Evolutionary conservation across 768 basidiomycete species (phyloP).

Genomic region (Leucosporidium yakuticum): DNA sequence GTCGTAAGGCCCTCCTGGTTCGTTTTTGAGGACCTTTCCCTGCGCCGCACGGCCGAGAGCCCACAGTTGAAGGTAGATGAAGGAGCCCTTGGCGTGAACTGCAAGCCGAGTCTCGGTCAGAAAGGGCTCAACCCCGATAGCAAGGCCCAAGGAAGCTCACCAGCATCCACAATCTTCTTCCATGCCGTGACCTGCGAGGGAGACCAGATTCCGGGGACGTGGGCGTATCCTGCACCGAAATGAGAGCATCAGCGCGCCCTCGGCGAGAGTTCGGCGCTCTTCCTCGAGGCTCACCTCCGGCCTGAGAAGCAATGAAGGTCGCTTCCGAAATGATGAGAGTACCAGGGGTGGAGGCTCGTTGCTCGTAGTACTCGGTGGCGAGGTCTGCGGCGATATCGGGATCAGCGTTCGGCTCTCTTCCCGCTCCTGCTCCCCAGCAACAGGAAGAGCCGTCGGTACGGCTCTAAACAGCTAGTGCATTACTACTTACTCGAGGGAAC

Average conservation of each 20-base stretch:
- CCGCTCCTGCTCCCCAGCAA: no score
- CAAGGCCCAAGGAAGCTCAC: constrained; percentile 42
- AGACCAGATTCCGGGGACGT: constrained; percentile 62
- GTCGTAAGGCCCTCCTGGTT: neutral
- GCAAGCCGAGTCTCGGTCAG: neutral
- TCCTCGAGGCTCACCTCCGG: constrained; percentile 33
- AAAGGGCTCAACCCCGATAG: neutral
- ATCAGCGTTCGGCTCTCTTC: no score
- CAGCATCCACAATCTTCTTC: constrained; percentile 56
- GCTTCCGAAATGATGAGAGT: constrained; percentile 57
- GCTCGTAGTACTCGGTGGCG: constrained; percentile 35
- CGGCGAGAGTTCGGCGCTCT: no score
- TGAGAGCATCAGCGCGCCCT: no score
- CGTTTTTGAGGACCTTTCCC: constrained; percentile 34
- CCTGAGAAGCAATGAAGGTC: constrained; percentile 39
- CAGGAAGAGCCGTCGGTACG: no score
- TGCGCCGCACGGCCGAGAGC: constrained; percentile 49
- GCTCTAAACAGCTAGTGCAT: no score
- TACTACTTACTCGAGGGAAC: no score
- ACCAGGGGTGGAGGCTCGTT: constrained; percentile 46
- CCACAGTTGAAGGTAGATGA: constrained; percentile 58
- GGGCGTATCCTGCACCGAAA: constrained; percentile 25
- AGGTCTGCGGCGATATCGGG: neutral
- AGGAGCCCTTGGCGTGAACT: constrained; percentile 55
- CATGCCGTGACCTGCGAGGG: constrained; percentile 55